These are phyloP conservation scores for Microascus cirrosus DNA, from an alignment of 2,329 filamentous ascomycete species.

Conservation along the genomic window DNA sequence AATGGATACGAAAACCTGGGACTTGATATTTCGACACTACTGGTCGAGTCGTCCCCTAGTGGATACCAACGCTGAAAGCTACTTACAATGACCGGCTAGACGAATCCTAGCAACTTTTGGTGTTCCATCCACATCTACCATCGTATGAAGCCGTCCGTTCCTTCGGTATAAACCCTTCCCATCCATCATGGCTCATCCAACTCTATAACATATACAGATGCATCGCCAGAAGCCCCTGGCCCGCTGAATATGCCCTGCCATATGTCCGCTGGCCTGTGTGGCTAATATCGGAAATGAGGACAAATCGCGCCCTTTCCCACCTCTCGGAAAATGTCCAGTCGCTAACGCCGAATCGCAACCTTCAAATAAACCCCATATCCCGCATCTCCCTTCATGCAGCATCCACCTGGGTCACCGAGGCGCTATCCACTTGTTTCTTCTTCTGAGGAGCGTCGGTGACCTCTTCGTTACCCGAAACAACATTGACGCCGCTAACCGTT, in stretches of 20 bases:
- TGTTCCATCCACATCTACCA: too few species aligned
- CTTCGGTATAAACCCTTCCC: too few species aligned
- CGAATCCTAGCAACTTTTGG: too few species aligned
- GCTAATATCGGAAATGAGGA: neutral
- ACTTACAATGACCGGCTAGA: too few species aligned
- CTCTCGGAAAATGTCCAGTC: neutral
- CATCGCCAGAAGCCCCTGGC: neutral
- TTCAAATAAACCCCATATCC: neutral
- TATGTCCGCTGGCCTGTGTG: neutral
- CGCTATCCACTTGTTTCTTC: conserved; percentile 1
- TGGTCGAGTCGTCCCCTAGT: too few species aligned
- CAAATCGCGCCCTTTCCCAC: neutral
- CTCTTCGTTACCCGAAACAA: conserved; percentile 49
- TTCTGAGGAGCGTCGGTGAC: conserved; percentile 46
- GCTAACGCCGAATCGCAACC: neutral
- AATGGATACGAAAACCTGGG: too few species aligned
- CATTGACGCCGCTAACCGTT: conserved; percentile 42
- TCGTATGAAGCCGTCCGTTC: too few species aligned
- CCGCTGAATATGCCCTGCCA: neutral
- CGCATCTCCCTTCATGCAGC: neutral
- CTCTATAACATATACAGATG: neutral
- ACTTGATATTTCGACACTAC: too few species aligned
- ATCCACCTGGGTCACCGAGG: neutral
- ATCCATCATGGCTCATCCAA: neutral
- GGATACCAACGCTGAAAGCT: too few species aligned